Percentiles rank a stretch among this genome's conserved stretches.
phyloP scores from a whole-genome alignment of 345 rosid species.

The Excoecaria agallocha region DNA sequence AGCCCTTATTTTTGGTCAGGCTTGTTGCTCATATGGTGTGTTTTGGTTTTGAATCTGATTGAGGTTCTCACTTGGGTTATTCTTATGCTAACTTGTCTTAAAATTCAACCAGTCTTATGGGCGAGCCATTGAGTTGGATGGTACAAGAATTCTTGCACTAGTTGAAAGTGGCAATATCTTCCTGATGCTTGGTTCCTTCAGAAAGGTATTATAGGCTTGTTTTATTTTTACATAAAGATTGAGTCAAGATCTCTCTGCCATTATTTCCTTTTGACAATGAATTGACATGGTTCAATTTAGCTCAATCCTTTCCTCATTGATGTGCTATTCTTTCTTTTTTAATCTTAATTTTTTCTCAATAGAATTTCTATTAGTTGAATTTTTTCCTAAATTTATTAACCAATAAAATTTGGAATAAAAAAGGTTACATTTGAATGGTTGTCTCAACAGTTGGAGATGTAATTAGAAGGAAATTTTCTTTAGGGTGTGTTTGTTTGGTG shows the following conservation, averaged over 20 bases:
- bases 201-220: constrained; percentile 50
- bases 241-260: constrained; percentile 2
- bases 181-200: constrained; percentile 83
- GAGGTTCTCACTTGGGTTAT: background rate
- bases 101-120: constrained; percentile 64
- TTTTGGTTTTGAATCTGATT: background rate
- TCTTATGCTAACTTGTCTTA: background rate
- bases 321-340: background rate
- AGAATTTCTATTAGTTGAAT: no score
- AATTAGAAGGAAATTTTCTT: no score
- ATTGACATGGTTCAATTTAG: background rate
- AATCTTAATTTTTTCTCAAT: no score
- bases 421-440: no score
- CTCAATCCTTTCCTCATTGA: background rate
- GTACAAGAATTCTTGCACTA: constrained; percentile 56
- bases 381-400: no score
- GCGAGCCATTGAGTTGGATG: constrained; percentile 85
- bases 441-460: no score
- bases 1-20: background rate
- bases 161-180: constrained; percentile 89
- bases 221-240: background rate
- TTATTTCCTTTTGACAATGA: background rate
- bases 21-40: background rate
- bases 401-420: no score
- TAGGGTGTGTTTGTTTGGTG: no score